A percentile compares a stretch with the other conserved stretches of the same genome.
phyloP scores from a whole-genome alignment of 345 rosid genomes.

The Rhizophora apiculata region DNA sequence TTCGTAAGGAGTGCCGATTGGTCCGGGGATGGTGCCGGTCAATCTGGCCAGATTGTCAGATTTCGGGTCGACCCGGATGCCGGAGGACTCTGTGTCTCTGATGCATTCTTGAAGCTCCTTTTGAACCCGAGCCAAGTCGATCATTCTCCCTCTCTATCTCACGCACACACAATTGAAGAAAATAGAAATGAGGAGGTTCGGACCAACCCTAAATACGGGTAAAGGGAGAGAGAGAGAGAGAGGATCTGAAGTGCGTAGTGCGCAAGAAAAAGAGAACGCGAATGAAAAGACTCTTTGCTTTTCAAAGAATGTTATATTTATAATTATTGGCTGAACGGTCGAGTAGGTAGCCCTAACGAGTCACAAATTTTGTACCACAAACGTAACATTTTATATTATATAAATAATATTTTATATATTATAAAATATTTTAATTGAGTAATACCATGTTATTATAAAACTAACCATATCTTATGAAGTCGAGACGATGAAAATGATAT shows the following conservation, averaged over 20 bases:
- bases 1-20: slow-evolving; percentile 84
- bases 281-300: neutral
- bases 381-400: no score
- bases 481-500: no score
- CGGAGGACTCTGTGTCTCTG: slow-evolving; percentile 62
- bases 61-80: slow-evolving; percentile 68
- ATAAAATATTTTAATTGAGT: no score
- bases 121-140: slow-evolving; percentile 81
- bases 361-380: no score
- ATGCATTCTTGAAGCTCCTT: slow-evolving; percentile 90
- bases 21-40: slow-evolving; percentile 84
- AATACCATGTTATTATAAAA: no score
- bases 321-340: no score
- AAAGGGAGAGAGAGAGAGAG: no score
- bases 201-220: neutral
- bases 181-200: neutral
- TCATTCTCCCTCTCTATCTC: slow-evolving; percentile 31
- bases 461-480: no score
- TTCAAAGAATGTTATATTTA: no score
- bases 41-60: slow-evolving; percentile 70
- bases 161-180: neutral
- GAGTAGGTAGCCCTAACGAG: no score
- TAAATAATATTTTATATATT: no score
- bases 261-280: neutral
- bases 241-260: neutral